Evolutionary conservation across 768 basidiomycete genomes (phyloP), one percentile per base, ranked within the genome.

Genomic region (Pisolithus microcarpus): DNA sequence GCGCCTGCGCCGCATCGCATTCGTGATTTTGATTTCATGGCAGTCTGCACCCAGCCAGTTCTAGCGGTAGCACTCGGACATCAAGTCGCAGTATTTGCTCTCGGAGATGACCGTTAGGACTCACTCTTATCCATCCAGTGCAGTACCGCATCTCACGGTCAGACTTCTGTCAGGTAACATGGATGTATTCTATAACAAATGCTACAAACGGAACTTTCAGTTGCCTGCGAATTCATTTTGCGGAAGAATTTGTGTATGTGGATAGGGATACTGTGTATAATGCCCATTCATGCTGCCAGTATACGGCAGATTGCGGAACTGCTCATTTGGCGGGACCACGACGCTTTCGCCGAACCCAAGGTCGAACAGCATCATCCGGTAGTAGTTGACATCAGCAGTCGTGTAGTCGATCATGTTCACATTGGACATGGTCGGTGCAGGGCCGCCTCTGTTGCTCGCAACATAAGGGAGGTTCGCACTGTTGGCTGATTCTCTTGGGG

Each of bases 1-100:
- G 75, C 75, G 24, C 72, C 79, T 24, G 77, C 77, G 23, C 88
- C 88, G 15, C 77, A 84, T 64, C 72, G 75, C 53, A 72, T 89
- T 31, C 76, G 77, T 48, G 84, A 87, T 62, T 87, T 91, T 58
- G 89, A 91, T 68, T 91, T 89, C 66, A 67, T 91, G 46, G 74
- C 76, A 3, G 54, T 75, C 23, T 72, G 67, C 39, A 80, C 81
- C 21, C 82, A 81, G 51, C 83, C 84, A 40, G 71, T 81, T 30
- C 75, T 91, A 50, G 89, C 77, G 3, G 81, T 81, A 9, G 85
- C 83, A 8, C 72, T 85, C 21, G 84, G 84, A 34, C 67, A 72
- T 48, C 76, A 75, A 43, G 64, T 88, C 5, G 63, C 75, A 23
- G 70, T 88, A 45, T 82, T 86, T 54, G 73, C 77, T 52, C 80